Evolutionary conservation across 73 alveolate genomes (phyloP).

Genomic region (Tetrahymena thermophila): DNA sequence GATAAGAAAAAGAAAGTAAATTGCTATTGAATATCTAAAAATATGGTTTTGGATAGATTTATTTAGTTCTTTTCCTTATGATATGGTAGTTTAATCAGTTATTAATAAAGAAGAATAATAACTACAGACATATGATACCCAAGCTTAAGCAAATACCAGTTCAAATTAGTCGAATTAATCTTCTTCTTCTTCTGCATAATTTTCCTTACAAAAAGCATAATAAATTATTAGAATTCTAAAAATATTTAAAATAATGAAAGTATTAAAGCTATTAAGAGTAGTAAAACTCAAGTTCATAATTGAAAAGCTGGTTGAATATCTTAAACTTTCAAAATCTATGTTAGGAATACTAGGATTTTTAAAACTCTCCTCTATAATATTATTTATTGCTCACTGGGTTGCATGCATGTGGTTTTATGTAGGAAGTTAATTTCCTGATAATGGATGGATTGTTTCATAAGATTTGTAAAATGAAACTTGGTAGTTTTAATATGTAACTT

Average conservation of each 20-base stretch:
- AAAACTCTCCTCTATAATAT: constrained; percentile 56
- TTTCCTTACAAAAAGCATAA: background rate
- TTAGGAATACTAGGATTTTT: constrained; percentile 52
- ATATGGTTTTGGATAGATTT: constrained; percentile 58
- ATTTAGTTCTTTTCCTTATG: constrained; percentile 42
- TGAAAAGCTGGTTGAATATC: constrained; percentile 61
- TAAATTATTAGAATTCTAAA: constrained; percentile 26
- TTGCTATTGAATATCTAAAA: constrained; percentile 31
- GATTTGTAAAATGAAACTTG: background rate
- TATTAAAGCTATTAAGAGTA: constrained; percentile 51
- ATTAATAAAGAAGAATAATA: constrained; percentile 13
- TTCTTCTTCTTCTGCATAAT: background rate
- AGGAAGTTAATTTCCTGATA: constrained; percentile 50
- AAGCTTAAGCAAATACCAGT: too few species aligned
- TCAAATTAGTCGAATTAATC: too few species aligned
- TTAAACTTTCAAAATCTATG: constrained; percentile 51
- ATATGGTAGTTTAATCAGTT: constrained; percentile 23
- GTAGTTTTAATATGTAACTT: background rate
- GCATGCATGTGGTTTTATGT: constrained; percentile 74
- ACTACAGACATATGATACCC: background rate
- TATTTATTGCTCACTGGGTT: constrained; percentile 83
- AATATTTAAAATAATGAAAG: constrained; percentile 34
- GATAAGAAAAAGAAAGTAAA: constrained; percentile 37
- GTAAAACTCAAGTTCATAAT: constrained; percentile 52
- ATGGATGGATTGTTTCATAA: constrained; percentile 30